phyloP scores from a whole-genome alignment of 768 basidiomycete genomes.

The Collybiopsis confluens region DNA sequence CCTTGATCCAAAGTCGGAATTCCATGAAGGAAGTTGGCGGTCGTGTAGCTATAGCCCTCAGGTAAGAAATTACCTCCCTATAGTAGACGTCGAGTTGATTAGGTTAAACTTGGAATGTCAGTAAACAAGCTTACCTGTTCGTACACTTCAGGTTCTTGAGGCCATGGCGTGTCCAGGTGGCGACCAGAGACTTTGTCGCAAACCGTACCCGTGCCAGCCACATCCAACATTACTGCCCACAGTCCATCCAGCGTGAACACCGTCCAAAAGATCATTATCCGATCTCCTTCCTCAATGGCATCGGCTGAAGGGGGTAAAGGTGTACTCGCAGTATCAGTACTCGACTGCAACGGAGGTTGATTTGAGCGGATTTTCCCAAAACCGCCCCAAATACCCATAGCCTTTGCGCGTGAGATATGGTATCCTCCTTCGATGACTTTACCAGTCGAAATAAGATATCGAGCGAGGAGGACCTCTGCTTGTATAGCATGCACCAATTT shows the following conservation, averaged over 20 bases:
- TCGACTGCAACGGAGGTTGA: conserved; percentile 1
- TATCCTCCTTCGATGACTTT: conserved; percentile 44
- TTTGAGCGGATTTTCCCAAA: not conserved
- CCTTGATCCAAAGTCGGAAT: not conserved
- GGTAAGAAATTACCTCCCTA: not conserved
- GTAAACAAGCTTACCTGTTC: not conserved
- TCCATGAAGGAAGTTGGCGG: not conserved
- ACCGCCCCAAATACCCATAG: conserved; percentile 26
- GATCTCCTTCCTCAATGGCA: conserved; percentile 34
- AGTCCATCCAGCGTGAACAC: conserved; percentile 31
- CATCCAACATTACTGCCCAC: conserved; percentile 21
- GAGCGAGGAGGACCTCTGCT: conserved; percentile 47
- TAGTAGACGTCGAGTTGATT: not conserved
- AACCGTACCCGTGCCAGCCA: not conserved
- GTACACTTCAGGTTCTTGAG: not conserved
- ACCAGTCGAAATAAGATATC: conserved; percentile 45
- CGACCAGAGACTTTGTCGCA: conserved; percentile 18
- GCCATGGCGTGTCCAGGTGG: conserved; percentile 16
- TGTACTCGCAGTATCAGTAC: conserved; percentile 15
- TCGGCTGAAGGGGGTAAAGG: conserved; percentile 11
- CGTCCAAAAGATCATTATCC: conserved; percentile 37
- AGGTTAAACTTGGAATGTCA: not conserved
- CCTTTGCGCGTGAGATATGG: conserved; percentile 42
- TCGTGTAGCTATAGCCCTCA: not conserved
- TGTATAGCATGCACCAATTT: conserved; percentile 42